Base-by-base conservation (phyloP, 192 early-diverging fungal genomes). In the Coemansia sp. region DNA sequence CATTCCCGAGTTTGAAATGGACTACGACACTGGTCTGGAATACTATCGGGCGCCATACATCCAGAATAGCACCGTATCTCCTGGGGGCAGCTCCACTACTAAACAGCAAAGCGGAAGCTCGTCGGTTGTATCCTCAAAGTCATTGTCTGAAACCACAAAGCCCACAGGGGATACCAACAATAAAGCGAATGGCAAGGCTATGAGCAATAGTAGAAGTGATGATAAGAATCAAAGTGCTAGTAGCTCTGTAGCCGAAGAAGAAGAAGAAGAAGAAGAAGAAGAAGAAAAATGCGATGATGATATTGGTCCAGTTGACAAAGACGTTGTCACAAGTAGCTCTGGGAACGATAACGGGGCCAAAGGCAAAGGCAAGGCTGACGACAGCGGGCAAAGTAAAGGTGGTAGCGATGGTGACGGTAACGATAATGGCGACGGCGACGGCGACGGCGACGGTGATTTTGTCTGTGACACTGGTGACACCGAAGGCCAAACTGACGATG, bases 1-100 rank as follows among this genome's bases (percentile, higher is more conserved):
- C 1, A 85, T 80, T 51, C 66, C 74, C 8, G 78, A 80, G 65
- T 80, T 85, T 33, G 43, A 33, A 7, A 17, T 67, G 8, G 38
- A 67, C 32, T 63, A 70, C 9, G 39, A 67, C 45, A 65, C 61
- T 4, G 73, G 73, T 1, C 32, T 63, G 7, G 32, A 73, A 8
- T 61, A 67, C n/a, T 73, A 67, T 51, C 64, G 45, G 17, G 45
- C 54, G 4, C 20, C 28, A 3, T 35, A 58, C 11, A 52, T 51
- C 52, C 56, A 62, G 20, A 51, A 15, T 2, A 67, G 66, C 14
- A 73, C 72, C 20, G 41, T 73, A 2, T 32, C 65, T 17, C 54
- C 59, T 33, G 28, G 51, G 20, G 48, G 56, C 5, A 38, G 51
- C 5, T 22, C 37, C 20, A 61, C 43, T 14, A 9, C 22, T 36